A percentile compares a stretch with the other conserved stretches of the same genome.
Conservation (phyloP, 2,329 filamentous ascomycete genomes). For the Botryotinia convoluta region DNA sequence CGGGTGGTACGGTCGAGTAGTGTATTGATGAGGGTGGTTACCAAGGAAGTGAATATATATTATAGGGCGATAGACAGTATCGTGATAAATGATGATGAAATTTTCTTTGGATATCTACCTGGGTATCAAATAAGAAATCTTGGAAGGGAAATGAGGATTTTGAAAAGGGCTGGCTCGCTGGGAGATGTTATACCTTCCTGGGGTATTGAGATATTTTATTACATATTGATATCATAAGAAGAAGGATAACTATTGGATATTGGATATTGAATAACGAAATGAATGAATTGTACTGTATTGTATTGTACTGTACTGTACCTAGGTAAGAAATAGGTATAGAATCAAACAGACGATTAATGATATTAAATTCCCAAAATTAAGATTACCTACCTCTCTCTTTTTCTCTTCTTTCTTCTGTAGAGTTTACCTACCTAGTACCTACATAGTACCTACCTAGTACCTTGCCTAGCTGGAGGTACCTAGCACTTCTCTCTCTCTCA, state of each 20-base stretch:
- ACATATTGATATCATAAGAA: not conserved
- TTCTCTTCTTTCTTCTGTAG: not conserved
- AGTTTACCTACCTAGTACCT: not conserved
- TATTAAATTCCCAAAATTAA: not conserved
- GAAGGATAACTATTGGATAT: not conserved
- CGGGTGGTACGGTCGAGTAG: not conserved
- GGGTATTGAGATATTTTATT: not conserved
- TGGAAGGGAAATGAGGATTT: not conserved
- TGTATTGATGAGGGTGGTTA: not conserved
- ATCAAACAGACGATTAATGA: too few relatives aligned
- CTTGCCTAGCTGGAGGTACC: not conserved
- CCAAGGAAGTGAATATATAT: not conserved
- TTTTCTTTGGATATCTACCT: not conserved
- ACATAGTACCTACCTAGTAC: not conserved
- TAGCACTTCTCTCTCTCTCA: not conserved
- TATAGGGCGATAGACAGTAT: not conserved
- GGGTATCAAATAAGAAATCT: not conserved
- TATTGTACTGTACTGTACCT: not conserved
- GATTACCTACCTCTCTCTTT: not conserved
- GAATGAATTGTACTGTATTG: not conserved
- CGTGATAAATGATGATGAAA: not conserved
- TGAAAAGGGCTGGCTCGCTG: too few relatives aligned
- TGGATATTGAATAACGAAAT: not conserved
- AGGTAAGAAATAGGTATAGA: not conserved
- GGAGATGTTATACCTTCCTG: not conserved